Conservation (phyloP, 1,284 basidiomycete species). For the Melampsora larici-populina region DNA sequence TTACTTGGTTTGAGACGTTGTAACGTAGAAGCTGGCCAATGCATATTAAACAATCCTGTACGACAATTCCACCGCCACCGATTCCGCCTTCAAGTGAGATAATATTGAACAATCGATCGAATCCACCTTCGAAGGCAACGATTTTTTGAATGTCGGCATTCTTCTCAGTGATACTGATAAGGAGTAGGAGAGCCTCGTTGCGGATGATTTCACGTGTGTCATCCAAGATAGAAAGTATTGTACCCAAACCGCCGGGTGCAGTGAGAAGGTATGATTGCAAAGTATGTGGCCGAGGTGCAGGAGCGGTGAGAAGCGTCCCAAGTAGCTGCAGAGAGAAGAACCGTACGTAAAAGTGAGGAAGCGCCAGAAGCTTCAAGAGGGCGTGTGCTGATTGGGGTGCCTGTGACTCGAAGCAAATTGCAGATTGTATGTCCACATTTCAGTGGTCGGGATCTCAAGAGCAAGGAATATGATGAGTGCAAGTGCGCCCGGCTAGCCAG, state of each 20-base stretch:
- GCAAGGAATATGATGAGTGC: slow-evolving; percentile 47
- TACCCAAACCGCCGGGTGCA: slow-evolving; percentile 67
- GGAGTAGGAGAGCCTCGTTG: slow-evolving; percentile 71
- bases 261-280: slow-evolving; percentile 87
- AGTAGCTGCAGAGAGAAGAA: slow-evolving; percentile 83
- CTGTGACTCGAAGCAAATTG: slow-evolving; percentile 61
- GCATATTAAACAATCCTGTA: slow-evolving; percentile 79
- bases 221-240: slow-evolving; percentile 68
- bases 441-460: slow-evolving; percentile 10
- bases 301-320: slow-evolving; percentile 65
- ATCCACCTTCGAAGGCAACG: slow-evolving; percentile 92
- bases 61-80: slow-evolving; percentile 78
- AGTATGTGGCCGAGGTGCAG: slow-evolving; percentile 65
- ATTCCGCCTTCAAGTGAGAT: slow-evolving; percentile 82
- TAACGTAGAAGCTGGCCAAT: slow-evolving; percentile 81
- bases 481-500: slow-evolving; percentile 47
- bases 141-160: slow-evolving; percentile 96
- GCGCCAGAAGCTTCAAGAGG: slow-evolving; percentile 71
- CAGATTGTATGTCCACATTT: slow-evolving; percentile 14
- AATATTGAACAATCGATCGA: slow-evolving; percentile 90
- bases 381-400: slow-evolving; percentile 70
- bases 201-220: slow-evolving; percentile 78
- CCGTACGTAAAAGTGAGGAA: slow-evolving; percentile 75
- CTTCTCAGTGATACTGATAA: slow-evolving; percentile 75
- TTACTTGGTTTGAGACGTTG: slow-evolving; percentile 90